Conservation (phyloP, 225 moss, liverwort and hornwort species). For the Polytrichum commune region DNA sequence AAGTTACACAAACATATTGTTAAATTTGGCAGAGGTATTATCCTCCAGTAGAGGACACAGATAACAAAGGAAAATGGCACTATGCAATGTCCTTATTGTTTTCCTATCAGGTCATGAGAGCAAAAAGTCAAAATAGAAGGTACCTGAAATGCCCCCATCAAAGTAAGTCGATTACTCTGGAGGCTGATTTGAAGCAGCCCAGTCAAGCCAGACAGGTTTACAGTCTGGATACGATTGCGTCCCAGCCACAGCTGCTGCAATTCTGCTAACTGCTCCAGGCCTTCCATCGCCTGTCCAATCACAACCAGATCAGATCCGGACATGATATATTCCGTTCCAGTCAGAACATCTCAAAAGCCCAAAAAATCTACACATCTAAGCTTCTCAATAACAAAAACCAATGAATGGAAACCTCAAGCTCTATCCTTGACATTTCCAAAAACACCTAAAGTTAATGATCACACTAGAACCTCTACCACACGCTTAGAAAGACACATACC, state of each 20-base stretch:
- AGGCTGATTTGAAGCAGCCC: constrained; percentile 73
- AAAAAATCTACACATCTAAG: no score
- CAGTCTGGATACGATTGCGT: constrained; percentile 75
- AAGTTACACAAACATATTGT: no score
- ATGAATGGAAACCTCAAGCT: no score
- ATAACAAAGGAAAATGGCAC: no score
- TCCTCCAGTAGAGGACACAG: no score
- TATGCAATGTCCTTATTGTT: no score
- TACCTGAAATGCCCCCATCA: constrained; percentile 78
- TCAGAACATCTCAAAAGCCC: no score
- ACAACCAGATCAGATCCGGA: background rate
- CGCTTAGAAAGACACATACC: constrained; percentile 20
- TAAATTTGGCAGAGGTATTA: no score
- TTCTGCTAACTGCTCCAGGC: constrained; percentile 57
- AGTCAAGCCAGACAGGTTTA: constrained; percentile 75
- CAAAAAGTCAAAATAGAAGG: constrained; percentile 16
- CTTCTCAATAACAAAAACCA: no score
- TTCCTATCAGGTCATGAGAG: constrained; percentile 3
- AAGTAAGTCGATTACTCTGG: constrained; percentile 91
- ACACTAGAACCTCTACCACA: background rate
- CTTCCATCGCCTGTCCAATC: constrained; percentile 64
- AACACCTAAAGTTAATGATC: no score
- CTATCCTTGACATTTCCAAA: no score
- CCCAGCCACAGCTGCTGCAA: constrained; percentile 93
- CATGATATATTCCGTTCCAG: background rate